Percentiles rank a stretch among this genome's conserved stretches.
Evolutionary conservation across 495 filamentous ascomycete species (phyloP).

Genomic region (Annulohypoxylon nitens): DNA sequence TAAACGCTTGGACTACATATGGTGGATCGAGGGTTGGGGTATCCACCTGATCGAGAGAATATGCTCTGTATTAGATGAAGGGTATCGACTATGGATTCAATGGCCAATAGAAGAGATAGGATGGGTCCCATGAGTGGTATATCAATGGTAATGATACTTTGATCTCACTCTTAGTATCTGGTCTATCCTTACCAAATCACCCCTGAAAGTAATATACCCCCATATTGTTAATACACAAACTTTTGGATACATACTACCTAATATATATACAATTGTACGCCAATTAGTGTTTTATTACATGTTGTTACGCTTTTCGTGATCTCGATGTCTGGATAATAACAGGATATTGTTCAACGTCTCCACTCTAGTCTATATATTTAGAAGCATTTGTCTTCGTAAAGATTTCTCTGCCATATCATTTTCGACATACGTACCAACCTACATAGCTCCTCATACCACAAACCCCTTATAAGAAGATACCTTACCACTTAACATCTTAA

Average conservation of each 20-base stretch:
- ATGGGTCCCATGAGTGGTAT: slow-evolving; percentile 47
- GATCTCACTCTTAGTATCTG: neutral
- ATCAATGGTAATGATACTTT: neutral
- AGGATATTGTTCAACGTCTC: neutral
- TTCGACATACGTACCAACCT: too few species aligned
- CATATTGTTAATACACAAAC: neutral
- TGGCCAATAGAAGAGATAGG: slow-evolving; percentile 61
- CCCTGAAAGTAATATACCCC: neutral
- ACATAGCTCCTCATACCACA: too few species aligned
- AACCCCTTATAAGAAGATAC: too few species aligned
- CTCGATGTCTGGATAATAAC: neutral
- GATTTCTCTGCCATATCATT: too few species aligned
- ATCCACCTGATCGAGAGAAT: slow-evolving; percentile 55
- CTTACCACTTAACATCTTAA: too few species aligned
- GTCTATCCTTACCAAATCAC: neutral
- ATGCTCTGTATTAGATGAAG: slow-evolving; percentile 53
- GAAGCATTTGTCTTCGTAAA: too few species aligned
- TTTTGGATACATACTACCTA: neutral
- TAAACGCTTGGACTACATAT: slow-evolving; percentile 53
- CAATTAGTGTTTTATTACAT: neutral
- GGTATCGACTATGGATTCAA: slow-evolving; percentile 58
- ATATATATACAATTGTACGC: neutral
- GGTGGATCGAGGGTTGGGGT: slow-evolving; percentile 62
- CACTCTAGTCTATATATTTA: neutral
- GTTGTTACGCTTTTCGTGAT: neutral